Conservation (phyloP, 2,329 filamentous ascomycete genomes). For the Aureobasidium leucospermi region DNA sequence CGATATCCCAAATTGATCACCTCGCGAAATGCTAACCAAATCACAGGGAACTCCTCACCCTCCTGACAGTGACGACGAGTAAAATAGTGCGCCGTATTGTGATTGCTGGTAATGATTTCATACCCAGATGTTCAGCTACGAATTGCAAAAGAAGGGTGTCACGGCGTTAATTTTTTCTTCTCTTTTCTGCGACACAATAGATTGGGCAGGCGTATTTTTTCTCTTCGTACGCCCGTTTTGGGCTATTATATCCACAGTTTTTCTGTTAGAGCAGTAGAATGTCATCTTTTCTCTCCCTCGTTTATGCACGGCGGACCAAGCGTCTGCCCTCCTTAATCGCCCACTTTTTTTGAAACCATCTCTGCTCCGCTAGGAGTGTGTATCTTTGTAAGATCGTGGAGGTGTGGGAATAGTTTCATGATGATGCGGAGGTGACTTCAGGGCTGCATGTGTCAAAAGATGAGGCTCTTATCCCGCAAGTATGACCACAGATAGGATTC, state of each 20-base stretch:
- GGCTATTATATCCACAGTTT: slow-evolving; percentile 4
- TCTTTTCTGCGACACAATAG: slow-evolving; percentile 5
- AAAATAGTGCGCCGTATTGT: slow-evolving; percentile 18
- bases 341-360: background rate
- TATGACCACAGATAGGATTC: too few relatives aligned
- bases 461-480: background rate
- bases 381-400: background rate
- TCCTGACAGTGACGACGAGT: slow-evolving; percentile 70
- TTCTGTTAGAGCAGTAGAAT: slow-evolving; percentile 4
- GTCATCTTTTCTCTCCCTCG: background rate
- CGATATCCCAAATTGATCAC: background rate
- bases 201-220: background rate
- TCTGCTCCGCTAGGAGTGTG: too few relatives aligned
- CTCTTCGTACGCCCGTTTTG: background rate
- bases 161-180: slow-evolving; percentile 6
- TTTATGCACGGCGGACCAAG: background rate
- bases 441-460: background rate
- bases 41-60: slow-evolving; percentile 68
- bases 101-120: slow-evolving; percentile 3
- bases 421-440: background rate
- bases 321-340: background rate
- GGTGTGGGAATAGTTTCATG: background rate
- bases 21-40: background rate
- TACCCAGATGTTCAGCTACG: slow-evolving; percentile 3
- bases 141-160: slow-evolving; percentile 7